Base-by-base conservation (phyloP, 2,329 filamentous ascomycete species). In the Claviceps purpurea region DNA sequence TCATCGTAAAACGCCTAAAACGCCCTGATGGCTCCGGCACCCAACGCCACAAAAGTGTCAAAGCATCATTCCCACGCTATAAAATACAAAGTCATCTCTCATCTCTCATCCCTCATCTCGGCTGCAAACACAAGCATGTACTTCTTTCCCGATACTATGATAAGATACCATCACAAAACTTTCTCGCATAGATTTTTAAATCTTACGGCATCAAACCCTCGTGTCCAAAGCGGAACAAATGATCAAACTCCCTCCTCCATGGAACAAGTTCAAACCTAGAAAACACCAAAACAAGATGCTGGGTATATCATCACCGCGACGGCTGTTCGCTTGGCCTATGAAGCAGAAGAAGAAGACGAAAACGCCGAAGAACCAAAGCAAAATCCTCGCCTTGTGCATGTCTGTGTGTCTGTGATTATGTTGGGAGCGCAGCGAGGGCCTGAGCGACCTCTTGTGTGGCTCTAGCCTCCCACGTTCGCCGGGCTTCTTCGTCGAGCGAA, bases 391-490 rank as follows among this genome's bases (percentile, higher is more conserved):
- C 53, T 56, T 38, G 30, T 50, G 40, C 44, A 16, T 58, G 56
- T 56, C 58, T 58, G 56, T 54, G 60, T 61, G 55, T 18, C 56
- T 55, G 59, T 61, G 55, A 57, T 74, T 64, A 77, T 55, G 69
- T 69, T 59, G 69, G 68, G 57, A 83, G 67, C 56, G 75, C 74
- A 50, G 77, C 75, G 50, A 95, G 74, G 16, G 89, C 89, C 59
- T 77, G 81, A 54, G 82, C 79, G 4, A 96, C 91, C 69, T 95
- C 89, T 45, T 82, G 78, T 18, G 75, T 79, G 14, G 89, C 90
- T 61, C 88, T 77, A 59, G 77, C 81, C 69, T 94, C 87, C 77
- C 89, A 89, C 47, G 76, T 77, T 57, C 78, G 78, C 53, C 82
- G 78, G 52, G 80, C 79, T 30, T 81, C 78, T 22, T 84, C 76